Conservation (phyloP, 2,329 filamentous ascomycete species). For the Volutella citrinella region DNA sequence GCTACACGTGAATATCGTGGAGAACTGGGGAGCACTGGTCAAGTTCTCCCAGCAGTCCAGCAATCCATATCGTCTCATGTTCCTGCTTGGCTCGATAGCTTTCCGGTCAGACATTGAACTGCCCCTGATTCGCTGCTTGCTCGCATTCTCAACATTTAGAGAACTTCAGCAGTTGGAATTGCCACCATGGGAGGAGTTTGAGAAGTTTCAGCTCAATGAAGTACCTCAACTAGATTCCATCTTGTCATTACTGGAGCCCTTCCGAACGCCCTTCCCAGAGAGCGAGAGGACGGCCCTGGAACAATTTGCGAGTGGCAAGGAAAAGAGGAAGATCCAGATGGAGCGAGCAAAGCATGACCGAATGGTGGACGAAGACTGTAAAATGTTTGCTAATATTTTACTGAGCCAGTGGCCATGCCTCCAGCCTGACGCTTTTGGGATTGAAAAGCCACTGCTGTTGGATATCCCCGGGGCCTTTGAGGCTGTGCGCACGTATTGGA, state of each 20-base stretch:
- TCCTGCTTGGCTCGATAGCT: conserved; percentile 18
- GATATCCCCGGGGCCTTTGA: conserved; percentile 20
- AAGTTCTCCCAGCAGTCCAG: conserved; percentile 5
- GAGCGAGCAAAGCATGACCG: conserved; percentile 16
- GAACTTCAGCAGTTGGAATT: conserved; percentile 14
- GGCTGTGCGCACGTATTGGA: conserved; percentile 24
- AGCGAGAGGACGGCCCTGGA: conserved; percentile 9
- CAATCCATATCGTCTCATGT: conserved; percentile 20
- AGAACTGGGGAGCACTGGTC: conserved; percentile 20
- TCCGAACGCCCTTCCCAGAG: conserved; percentile 8
- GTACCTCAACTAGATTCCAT: conserved; percentile 16
- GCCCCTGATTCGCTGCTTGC: conserved; percentile 16
- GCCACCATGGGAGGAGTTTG: conserved; percentile 19
- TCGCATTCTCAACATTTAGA: conserved; percentile 19
- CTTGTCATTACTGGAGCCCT: conserved; percentile 18
- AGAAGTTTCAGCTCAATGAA: conserved; percentile 19
- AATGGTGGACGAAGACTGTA: conserved; percentile 22
- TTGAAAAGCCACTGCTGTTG: conserved; percentile 15
- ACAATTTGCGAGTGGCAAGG: conserved; percentile 20
- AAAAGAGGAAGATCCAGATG: conserved; percentile 17
- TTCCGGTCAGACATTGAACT: conserved; percentile 19
- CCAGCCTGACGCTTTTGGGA: conserved; percentile 15
- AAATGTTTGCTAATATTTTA: conserved; percentile 18
- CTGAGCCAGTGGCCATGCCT: conserved; percentile 24
- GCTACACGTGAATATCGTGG: conserved; percentile 15